Percentiles rank a stretch among this genome's conserved stretches.
These are phyloP conservation scores for Boechera divaricarpa DNA, from an alignment of 345 rosid species.

Conservation along the genomic window DNA sequence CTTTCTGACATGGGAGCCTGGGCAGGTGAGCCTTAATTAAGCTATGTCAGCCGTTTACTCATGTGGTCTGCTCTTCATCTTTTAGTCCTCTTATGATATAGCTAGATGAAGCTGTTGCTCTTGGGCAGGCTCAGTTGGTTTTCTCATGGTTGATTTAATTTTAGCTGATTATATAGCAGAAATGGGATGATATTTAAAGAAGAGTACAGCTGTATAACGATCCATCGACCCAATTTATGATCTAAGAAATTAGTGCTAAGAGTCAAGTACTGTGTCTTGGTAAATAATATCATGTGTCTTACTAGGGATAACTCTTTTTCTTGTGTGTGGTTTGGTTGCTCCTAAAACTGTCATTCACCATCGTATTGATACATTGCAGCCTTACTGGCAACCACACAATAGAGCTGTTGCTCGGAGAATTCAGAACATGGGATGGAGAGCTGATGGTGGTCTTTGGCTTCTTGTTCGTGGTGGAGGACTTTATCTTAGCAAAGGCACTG, in stretches of 20 bases:
- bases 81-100: slow-evolving; percentile 9
- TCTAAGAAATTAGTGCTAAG: neutral
- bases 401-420: slow-evolving; percentile 95
- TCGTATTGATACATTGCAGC: slow-evolving; percentile 49
- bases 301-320: neutral
- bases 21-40: slow-evolving; percentile 63
- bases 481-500: slow-evolving; percentile 94
- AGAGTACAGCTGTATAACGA: neutral
- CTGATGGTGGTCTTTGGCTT: slow-evolving; percentile 99
- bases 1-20: slow-evolving; percentile 97
- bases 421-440: slow-evolving; percentile 99
- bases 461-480: slow-evolving; percentile 99
- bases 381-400: slow-evolving; percentile 99
- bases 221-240: neutral
- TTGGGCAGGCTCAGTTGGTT: neutral
- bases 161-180: slow-evolving; percentile 12
- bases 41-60: slow-evolving; percentile 4
- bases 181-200: neutral
- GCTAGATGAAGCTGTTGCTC: slow-evolving; percentile 2
- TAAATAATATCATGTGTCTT: neutral
- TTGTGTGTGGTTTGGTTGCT: slow-evolving; percentile 28
- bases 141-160: neutral
- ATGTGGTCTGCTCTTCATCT: neutral
- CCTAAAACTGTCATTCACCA: slow-evolving; percentile 5
- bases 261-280: neutral